phyloP scores from a whole-genome alignment of 2,329 filamentous ascomycete species.

The Neofusicoccum cordaticola region DNA sequence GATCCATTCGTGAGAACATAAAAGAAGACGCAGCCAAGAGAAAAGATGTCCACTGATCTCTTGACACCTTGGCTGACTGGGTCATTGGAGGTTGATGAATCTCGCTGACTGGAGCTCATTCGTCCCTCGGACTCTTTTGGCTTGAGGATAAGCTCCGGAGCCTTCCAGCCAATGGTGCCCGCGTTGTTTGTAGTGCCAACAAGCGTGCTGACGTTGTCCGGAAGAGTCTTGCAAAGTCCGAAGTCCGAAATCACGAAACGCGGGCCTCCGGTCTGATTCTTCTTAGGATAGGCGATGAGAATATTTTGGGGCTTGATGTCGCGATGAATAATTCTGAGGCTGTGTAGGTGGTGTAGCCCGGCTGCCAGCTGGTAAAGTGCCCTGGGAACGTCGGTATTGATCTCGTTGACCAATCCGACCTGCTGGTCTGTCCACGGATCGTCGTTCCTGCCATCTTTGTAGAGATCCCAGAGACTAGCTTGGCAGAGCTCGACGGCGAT shows the following conservation, averaged over 20 bases:
- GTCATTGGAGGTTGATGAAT: conserved; percentile 39
- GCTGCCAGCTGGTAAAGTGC: conserved; percentile 86
- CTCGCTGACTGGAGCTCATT: conserved; percentile 42
- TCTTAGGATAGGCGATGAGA: conserved; percentile 68
- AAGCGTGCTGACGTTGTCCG: conserved; percentile 90
- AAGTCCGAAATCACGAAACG: conserved; percentile 97
- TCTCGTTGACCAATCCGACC: conserved; percentile 66
- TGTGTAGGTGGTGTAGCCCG: conserved; percentile 85
- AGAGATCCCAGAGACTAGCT: conserved; percentile 86
- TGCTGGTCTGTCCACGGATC: conserved; percentile 58
- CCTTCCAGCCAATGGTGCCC: conserved; percentile 94
- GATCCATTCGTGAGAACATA: conserved; percentile 92
- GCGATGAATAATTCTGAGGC: conserved; percentile 89
- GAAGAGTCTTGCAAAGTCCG: conserved; percentile 94
- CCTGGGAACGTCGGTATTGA: conserved; percentile 71
- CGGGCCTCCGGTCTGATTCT: conserved; percentile 66
- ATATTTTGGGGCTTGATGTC: conserved; percentile 99
- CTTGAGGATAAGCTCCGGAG: conserved; percentile 79
- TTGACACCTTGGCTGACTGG: conserved; percentile 72
- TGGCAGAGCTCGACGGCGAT: conserved; percentile 94
- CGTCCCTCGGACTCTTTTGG: conserved; percentile 41
- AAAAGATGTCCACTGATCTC: conserved; percentile 95
- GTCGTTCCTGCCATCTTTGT: conserved; percentile 59
- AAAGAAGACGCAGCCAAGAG: conserved; percentile 94
- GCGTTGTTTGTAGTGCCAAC: conserved; percentile 92